Evolutionary conservation across 371 early-diverging fungal species (phyloP).

Genomic region (Phascolomyces articulosus): DNA sequence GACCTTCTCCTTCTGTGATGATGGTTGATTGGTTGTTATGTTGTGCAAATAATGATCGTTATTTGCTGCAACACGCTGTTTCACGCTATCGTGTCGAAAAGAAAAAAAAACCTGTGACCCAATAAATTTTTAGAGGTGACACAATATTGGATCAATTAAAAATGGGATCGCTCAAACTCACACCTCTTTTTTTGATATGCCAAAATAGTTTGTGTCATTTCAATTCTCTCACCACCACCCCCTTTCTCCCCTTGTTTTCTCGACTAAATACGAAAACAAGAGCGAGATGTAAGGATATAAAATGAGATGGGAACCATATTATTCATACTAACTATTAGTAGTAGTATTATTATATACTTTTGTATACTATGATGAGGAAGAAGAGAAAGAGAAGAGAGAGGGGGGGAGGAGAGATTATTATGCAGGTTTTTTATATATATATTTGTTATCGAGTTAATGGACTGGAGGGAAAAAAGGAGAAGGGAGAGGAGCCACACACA

Average conservation of each 20-base stretch:
- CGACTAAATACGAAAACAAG: neutral
- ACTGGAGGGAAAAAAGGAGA: too few relatives aligned
- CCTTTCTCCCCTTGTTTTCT: neutral
- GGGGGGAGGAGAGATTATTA: too few relatives aligned
- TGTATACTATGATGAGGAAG: too few relatives aligned
- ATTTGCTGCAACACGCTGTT: conserved; percentile 4
- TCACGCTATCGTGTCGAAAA: conserved; percentile 9
- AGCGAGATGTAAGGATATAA: neutral
- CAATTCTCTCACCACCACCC: neutral
- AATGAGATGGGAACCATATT: too few relatives aligned
- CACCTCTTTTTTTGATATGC: too few relatives aligned
- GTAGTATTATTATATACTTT: too few relatives aligned
- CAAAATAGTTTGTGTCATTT: too few relatives aligned
- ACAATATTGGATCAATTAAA: conserved; percentile 1
- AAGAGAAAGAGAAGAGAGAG: too few relatives aligned
- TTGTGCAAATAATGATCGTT: neutral
- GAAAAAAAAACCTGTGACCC: conserved; percentile 8
- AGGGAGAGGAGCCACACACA: too few relatives aligned
- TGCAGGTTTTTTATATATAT: too few relatives aligned
- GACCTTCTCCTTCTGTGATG: neutral
- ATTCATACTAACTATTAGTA: too few relatives aligned
- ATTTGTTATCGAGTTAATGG: too few relatives aligned
- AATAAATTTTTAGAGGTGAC: neutral
- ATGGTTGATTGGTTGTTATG: neutral
- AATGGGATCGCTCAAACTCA: neutral